Evolutionary conservation across 192 early-diverging fungal genomes (phyloP).

Genomic region (Gryganskiella cystojenkinii): DNA sequence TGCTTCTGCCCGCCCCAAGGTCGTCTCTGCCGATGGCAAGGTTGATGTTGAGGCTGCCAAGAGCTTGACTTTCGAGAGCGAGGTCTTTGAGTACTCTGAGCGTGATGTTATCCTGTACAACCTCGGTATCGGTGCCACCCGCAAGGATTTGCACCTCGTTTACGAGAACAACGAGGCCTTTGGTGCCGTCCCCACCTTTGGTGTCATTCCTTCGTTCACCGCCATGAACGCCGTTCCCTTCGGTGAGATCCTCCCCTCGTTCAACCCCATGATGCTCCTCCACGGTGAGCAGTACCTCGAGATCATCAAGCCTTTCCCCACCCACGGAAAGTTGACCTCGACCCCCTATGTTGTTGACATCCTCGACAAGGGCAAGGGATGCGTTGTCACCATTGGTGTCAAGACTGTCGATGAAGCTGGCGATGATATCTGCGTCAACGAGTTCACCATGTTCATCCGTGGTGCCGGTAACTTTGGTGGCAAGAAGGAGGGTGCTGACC

Average conservation of each 20-base stretch:
- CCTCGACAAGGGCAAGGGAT: constrained; percentile 97
- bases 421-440: constrained; percentile 83
- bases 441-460: constrained; percentile 95
- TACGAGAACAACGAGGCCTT: constrained; percentile 94
- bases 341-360: constrained; percentile 88
- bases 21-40: constrained; percentile 52
- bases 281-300: constrained; percentile 99
- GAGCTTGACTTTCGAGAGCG: constrained; percentile 60
- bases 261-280: constrained; percentile 96
- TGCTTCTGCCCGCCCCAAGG: constrained; percentile 47
- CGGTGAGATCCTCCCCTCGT: constrained; percentile 77
- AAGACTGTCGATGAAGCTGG: constrained; percentile 80
- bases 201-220: constrained; percentile 86
- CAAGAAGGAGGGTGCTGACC: constrained; percentile 74
- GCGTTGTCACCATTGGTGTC: constrained; percentile 84
- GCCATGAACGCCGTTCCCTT: constrained; percentile 75
- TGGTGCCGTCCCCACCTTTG: constrained; percentile 90
- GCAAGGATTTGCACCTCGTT: constrained; percentile 86
- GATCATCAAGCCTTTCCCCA: constrained; percentile 87
- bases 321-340: constrained; percentile 81
- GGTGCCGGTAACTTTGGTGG: constrained; percentile 92
- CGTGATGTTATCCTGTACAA: constrained; percentile 95
- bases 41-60: constrained; percentile 77
- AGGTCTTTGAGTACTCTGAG: constrained; percentile 80
- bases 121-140: constrained; percentile 92